These are phyloP conservation scores for Neurospora sp. DNA, from an alignment of 495 filamentous ascomycete species.

Conservation along the genomic window DNA sequence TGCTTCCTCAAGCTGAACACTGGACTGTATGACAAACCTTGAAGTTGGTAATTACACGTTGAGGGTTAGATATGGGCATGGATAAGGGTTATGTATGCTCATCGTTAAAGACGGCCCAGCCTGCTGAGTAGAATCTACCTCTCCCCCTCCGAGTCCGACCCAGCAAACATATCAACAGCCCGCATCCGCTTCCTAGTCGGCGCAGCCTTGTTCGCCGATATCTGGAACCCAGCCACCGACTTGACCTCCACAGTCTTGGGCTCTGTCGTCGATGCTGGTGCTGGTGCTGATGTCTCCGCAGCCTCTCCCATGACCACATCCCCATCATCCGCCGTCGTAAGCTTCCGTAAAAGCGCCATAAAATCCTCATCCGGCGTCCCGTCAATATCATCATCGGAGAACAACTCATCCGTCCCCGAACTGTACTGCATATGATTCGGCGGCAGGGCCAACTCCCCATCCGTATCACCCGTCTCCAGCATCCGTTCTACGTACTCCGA, in stretches of 20 bases:
- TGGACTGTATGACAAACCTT: neutral
- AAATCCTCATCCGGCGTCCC: slow-evolving; percentile 17
- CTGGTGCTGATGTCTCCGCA: slow-evolving; percentile 13
- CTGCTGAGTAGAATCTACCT: slow-evolving; percentile 1
- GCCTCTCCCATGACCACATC: slow-evolving; percentile 8
- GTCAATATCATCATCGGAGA: slow-evolving; percentile 18
- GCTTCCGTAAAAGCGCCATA: slow-evolving; percentile 8
- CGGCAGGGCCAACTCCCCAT: slow-evolving; percentile 19
- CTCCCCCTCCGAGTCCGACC: slow-evolving; percentile 37
- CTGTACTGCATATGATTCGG: slow-evolving; percentile 13
- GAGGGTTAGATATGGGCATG: neutral
- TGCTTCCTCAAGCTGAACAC: no score
- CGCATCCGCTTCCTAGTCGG: slow-evolving; percentile 51
- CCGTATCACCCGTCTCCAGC: slow-evolving; percentile 22
- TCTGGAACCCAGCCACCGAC: slow-evolving; percentile 17
- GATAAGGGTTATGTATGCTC: neutral
- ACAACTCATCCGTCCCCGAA: slow-evolving; percentile 13
- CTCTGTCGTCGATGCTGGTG: slow-evolving; percentile 10
- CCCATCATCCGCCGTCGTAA: neutral
- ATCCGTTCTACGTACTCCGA: slow-evolving; percentile 20
- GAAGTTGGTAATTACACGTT: neutral
- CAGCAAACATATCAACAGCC: slow-evolving; percentile 93
- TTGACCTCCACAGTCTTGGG: slow-evolving; percentile 5
- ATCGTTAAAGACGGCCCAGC: neutral
- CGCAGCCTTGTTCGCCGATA: slow-evolving; percentile 17